Percentiles rank a stretch among this genome's conserved stretches.
phyloP scores from a whole-genome alignment of 371 early-diverging fungal species.

The Parasitella parasitica region DNA sequence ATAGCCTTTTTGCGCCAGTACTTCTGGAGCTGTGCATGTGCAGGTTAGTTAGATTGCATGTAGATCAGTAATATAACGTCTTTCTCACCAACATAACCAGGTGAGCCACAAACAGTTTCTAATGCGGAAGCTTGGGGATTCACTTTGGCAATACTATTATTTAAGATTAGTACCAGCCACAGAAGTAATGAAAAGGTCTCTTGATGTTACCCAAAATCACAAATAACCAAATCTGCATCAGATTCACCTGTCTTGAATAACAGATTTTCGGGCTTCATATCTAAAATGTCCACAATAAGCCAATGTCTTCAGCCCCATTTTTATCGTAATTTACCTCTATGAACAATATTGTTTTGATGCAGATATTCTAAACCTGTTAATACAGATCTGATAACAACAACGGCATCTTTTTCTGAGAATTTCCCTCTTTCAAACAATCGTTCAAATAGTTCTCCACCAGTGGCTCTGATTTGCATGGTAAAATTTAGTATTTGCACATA shows the following conservation, averaged over 20 bases:
- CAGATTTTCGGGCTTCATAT: constrained; percentile 84
- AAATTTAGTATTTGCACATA: background rate
- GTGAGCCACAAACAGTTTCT: constrained; percentile 64
- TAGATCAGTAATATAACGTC: background rate
- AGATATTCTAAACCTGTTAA: constrained; percentile 71
- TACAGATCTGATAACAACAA: constrained; percentile 64
- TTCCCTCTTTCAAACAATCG: constrained; percentile 80
- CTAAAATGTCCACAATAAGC: constrained; percentile 29
- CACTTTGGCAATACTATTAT: constrained; percentile 54
- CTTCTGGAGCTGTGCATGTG: constrained; percentile 74
- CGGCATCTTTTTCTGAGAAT: constrained; percentile 89
- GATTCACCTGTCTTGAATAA: constrained; percentile 62
- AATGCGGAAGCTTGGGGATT: constrained; percentile 47
- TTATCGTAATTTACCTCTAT: constrained; percentile 53
- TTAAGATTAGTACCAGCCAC: background rate
- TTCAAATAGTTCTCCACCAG: constrained; percentile 92
- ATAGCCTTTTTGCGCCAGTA: constrained; percentile 68
- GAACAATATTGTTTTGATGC: constrained; percentile 72
- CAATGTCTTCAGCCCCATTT: background rate
- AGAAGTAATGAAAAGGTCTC: background rate
- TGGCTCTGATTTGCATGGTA: constrained; percentile 48
- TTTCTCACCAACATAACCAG: constrained; percentile 52
- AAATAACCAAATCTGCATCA: constrained; percentile 62
- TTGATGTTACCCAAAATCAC: constrained; percentile 63
- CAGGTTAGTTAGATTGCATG: constrained; percentile 8